These are phyloP conservation scores for Magnusiomyces fungicola DNA, from an alignment of 1,139 yeast genomes.

Conservation along the genomic window DNA sequence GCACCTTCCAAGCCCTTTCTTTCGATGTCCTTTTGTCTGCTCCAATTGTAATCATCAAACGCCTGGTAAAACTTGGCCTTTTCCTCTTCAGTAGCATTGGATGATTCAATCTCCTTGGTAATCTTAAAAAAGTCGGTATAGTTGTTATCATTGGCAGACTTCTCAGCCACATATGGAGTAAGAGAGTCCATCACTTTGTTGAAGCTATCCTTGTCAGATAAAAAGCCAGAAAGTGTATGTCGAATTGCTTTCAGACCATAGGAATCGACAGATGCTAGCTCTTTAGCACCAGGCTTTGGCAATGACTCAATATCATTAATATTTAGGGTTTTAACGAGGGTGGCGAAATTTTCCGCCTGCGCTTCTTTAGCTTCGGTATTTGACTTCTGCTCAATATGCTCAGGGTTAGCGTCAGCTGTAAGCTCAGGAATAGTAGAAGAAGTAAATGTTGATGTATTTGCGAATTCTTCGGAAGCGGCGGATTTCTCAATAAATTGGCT, in stretches of 20 bases:
- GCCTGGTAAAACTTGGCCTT: conserved; percentile 52
- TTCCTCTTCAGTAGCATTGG: conserved; percentile 39
- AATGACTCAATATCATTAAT: conserved; percentile 26
- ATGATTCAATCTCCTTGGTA: conserved; percentile 36
- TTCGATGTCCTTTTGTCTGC: conserved; percentile 71
- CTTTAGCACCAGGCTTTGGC: conserved; percentile 47
- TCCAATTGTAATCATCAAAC: conserved; percentile 60
- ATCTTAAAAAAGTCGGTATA: conserved; percentile 60
- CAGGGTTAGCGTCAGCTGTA: not conserved
- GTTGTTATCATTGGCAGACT: conserved; percentile 34
- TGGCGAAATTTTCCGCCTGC: not conserved
- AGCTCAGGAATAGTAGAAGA: not conserved
- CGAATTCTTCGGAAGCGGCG: not conserved
- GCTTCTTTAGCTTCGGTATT: not conserved
- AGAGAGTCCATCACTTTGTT: conserved; percentile 18
- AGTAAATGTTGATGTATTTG: not conserved
- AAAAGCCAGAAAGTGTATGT: conserved; percentile 65
- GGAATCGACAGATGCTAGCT: conserved; percentile 63
- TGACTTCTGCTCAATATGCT: conserved; percentile 3
- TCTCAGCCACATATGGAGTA: conserved; percentile 29
- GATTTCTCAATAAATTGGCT: not conserved
- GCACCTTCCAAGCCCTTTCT: conserved; percentile 79
- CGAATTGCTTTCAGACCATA: conserved; percentile 75
- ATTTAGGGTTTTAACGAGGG: conserved; percentile 5
- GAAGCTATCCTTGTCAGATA: conserved; percentile 19